Percentiles rank a stretch among this genome's conserved stretches.
phyloP scores from a whole-genome alignment of 768 basidiomycete species.

The Amyloporia xantha region DNA sequence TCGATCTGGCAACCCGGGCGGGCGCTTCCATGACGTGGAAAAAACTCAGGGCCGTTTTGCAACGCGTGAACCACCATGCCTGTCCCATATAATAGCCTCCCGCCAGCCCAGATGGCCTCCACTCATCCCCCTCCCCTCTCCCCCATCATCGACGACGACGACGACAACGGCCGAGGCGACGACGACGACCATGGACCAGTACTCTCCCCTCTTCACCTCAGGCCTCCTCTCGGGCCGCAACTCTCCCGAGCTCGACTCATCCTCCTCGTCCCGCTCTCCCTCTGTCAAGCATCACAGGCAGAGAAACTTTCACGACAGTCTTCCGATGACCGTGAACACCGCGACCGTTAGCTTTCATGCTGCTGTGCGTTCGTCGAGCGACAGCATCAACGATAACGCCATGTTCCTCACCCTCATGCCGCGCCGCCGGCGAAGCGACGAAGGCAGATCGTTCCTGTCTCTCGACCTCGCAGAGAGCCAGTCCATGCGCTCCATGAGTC shows the following conservation, averaged over 20 bases:
- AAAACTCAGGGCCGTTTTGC: neutral
- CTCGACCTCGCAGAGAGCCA: slow-evolving; percentile 58
- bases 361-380: slow-evolving; percentile 11
- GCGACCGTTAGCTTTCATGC: slow-evolving; percentile 13
- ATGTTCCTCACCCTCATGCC: slow-evolving; percentile 45
- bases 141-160: neutral
- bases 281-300: slow-evolving; percentile 23
- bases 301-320: slow-evolving; percentile 13
- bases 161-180: neutral
- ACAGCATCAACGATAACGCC: slow-evolving; percentile 22
- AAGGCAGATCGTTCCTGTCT: slow-evolving; percentile 54
- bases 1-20: neutral
- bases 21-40: neutral
- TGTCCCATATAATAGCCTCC: neutral
- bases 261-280: slow-evolving; percentile 16
- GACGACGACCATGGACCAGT: slow-evolving; percentile 28
- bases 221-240: slow-evolving; percentile 41
- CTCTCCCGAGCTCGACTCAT: slow-evolving; percentile 8
- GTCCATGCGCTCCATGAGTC: slow-evolving; percentile 34
- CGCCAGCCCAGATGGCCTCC: neutral
- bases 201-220: slow-evolving; percentile 61
- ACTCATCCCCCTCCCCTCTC: neutral
- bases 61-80: neutral
- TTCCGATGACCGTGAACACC: slow-evolving; percentile 14
- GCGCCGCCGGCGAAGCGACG: slow-evolving; percentile 30